Evolutionary conservation across 371 early-diverging fungal species (phyloP).

Genomic region (Lichtheimia ornata): DNA sequence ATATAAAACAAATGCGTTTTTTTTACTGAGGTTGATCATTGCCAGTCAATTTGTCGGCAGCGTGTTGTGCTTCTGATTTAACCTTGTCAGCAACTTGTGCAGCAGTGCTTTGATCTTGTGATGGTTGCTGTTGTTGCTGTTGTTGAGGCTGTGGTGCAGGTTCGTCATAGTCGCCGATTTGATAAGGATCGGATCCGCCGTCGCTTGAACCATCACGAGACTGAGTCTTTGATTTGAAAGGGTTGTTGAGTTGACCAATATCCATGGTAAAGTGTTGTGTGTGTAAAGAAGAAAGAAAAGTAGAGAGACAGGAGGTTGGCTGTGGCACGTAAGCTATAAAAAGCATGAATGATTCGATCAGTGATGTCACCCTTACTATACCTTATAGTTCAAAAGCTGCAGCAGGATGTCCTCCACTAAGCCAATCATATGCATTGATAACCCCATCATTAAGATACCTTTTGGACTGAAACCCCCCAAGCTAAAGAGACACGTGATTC

Average conservation of each 20-base stretch:
- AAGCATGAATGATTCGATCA: constrained; percentile 1
- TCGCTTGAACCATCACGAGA: constrained; percentile 1
- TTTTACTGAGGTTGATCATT: not conserved
- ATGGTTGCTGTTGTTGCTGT: constrained; percentile 6
- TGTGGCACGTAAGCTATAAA: not conserved
- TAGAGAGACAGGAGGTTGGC: too few relatives aligned
- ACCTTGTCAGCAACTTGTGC: constrained; percentile 6
- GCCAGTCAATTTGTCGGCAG: constrained; percentile 2
- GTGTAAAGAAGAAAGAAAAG: not conserved
- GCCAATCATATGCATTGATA: too few relatives aligned
- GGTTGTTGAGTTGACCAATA: constrained; percentile 37
- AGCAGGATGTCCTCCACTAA: too few relatives aligned
- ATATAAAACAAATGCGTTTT: not conserved
- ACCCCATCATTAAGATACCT: too few relatives aligned
- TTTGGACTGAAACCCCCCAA: too few relatives aligned
- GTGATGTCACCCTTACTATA: too few relatives aligned
- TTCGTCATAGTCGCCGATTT: constrained; percentile 48
- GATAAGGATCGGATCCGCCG: constrained; percentile 15
- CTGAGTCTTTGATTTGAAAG: constrained; percentile 21
- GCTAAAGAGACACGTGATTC: too few relatives aligned
- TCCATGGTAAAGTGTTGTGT: constrained; percentile 27
- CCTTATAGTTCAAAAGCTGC: too few relatives aligned
- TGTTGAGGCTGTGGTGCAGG: constrained; percentile 11
- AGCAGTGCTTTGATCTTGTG: constrained; percentile 2
- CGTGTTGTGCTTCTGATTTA: constrained; percentile 1